Conservation (phyloP, 306 rosid genomes). For the Quercus agrifolia region DNA sequence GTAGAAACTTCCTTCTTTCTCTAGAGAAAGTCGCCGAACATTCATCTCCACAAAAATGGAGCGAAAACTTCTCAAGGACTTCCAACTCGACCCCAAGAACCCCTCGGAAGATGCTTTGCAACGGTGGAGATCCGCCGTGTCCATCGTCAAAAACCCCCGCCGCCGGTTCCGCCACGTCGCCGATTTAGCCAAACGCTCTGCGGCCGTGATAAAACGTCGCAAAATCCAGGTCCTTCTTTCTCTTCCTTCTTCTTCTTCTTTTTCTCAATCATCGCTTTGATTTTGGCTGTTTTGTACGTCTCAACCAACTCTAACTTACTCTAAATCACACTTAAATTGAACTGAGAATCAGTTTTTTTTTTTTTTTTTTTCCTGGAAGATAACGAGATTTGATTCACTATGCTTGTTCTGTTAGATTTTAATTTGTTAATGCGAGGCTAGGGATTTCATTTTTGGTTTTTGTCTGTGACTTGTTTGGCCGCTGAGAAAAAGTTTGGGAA, state of each 20-base stretch:
- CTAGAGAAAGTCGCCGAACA: too few species aligned
- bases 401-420: neutral
- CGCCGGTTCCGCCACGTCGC: conserved; percentile 78
- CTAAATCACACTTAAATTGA: too few species aligned
- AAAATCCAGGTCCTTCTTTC: conserved; percentile 51
- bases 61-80: conserved; percentile 30
- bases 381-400: too few species aligned
- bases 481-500: neutral
- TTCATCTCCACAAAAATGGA: too few species aligned
- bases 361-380: neutral
- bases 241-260: neutral
- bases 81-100: conserved; percentile 54
- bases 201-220: conserved; percentile 51
- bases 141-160: conserved; percentile 63
- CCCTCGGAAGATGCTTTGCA: conserved; percentile 47
- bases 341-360: too few species aligned
- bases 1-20: too few species aligned
- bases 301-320: too few species aligned
- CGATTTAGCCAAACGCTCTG: conserved; percentile 73
- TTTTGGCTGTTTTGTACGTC: too few species aligned
- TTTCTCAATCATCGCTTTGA: too few species aligned
- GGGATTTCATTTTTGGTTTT: neutral
- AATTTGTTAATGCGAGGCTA: neutral
- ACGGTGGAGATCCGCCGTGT: conserved; percentile 80
- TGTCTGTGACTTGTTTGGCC: neutral